A percentile compares a stretch with the other conserved stretches of the same genome.
phyloP scores from a whole-genome alignment of 2,329 filamentous ascomycete genomes.

The Lojkania enalia region DNA sequence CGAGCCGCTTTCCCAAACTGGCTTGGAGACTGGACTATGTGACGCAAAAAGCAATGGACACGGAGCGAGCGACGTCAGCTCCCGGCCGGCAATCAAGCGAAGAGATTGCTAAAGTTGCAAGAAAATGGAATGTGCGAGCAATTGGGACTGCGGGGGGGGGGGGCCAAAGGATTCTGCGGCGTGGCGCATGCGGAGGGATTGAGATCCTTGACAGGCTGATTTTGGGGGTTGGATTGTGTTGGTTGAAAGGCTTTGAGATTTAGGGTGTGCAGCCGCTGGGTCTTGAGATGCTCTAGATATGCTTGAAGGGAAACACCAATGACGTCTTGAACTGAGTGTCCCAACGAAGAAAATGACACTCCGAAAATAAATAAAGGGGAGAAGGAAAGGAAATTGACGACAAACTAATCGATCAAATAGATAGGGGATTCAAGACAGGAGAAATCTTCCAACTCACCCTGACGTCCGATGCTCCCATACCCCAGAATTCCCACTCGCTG shows the following conservation, averaged over 20 bases:
- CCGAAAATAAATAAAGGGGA: not conserved
- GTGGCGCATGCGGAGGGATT: conserved; percentile 1
- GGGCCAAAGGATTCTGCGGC: no score
- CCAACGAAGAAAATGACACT: not conserved
- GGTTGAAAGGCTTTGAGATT: not conserved
- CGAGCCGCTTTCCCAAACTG: no score
- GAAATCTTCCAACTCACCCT: conserved; percentile 48
- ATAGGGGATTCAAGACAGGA: not conserved
- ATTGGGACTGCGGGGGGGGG: no score
- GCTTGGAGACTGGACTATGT: not conserved
- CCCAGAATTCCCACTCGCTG: conserved; percentile 63
- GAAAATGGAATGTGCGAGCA: no score
- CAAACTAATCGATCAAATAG: not conserved
- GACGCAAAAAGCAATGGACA: not conserved
- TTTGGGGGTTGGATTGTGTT: not conserved
- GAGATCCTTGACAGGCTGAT: not conserved
- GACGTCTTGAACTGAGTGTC: not conserved
- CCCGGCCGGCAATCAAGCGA: no score
- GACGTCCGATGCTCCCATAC: conserved; percentile 65
- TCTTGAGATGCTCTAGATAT: not conserved
- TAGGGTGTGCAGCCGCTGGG: not conserved
- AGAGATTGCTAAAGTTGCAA: no score
- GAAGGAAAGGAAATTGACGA: not conserved
- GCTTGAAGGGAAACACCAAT: not conserved
- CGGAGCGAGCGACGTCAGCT: not conserved